Conservation (phyloP, 2,329 filamentous ascomycete species). For the Cladosporium sp. region DNA sequence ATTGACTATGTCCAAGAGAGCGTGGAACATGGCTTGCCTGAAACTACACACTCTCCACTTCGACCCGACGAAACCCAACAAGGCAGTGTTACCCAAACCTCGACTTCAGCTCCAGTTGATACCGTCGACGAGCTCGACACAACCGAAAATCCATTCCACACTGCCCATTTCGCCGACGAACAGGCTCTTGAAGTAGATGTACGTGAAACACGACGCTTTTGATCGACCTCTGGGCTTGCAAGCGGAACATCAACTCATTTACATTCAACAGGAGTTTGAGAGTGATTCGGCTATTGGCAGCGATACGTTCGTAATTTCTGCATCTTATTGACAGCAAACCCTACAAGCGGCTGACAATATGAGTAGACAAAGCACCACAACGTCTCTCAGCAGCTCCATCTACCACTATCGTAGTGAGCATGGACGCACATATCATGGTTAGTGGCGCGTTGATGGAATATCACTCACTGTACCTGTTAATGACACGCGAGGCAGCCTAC, state of each 20-base stretch:
- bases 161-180: slow-evolving; percentile 28
- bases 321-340: not conserved
- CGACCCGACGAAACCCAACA: not conserved
- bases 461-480: no score
- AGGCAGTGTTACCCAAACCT: no score
- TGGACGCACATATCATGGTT: slow-evolving; percentile 35
- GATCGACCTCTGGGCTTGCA: not conserved
- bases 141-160: no score
- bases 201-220: slow-evolving; percentile 15
- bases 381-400: slow-evolving; percentile 32
- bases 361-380: slow-evolving; percentile 30
- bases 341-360: slow-evolving; percentile 10
- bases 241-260: not conserved
- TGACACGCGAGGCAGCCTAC: slow-evolving; percentile 25
- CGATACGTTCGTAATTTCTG: slow-evolving; percentile 26
- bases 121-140: no score
- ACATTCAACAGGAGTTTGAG: slow-evolving; percentile 23
- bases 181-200: slow-evolving; percentile 34
- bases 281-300: slow-evolving; percentile 33
- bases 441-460: not conserved
- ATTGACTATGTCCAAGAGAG: not conserved
- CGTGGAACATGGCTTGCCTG: not conserved
- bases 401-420: slow-evolving; percentile 34
- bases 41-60: not conserved
- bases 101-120: no score